Percentiles rank a stretch among this genome's conserved stretches.
These are phyloP conservation scores for Nasturtium officinale DNA, from an alignment of 345 rosid genomes.

Conservation along the genomic window DNA sequence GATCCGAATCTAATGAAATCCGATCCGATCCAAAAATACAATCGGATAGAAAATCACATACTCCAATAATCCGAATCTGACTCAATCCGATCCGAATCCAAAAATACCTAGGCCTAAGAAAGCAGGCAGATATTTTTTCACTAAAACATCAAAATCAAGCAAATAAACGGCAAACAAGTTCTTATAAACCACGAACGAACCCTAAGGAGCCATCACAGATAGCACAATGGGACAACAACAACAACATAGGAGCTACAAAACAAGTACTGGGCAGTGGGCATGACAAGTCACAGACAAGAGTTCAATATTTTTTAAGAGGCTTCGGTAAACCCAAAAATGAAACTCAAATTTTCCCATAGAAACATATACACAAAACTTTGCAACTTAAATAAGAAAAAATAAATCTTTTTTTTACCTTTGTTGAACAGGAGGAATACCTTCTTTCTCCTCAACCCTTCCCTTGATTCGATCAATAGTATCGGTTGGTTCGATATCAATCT, in stretches of 20 bases:
- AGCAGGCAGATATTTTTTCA: no score
- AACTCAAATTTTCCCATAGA: background rate
- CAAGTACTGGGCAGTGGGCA: background rate
- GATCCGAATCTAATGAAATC: no score
- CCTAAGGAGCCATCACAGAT: background rate
- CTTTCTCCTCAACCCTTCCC: constrained; percentile 93
- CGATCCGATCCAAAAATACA: no score
- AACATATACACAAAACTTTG: no score
- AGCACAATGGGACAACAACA: background rate
- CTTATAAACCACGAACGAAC: background rate
- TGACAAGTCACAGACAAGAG: background rate
- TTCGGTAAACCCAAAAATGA: background rate
- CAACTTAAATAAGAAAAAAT: background rate
- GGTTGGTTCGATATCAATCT: constrained; percentile 90
- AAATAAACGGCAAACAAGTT: background rate
- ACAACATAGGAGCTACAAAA: background rate
- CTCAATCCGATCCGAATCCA: no score
- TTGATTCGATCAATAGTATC: constrained; percentile 94
- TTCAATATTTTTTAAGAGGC: background rate
- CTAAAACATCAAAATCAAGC: background rate
- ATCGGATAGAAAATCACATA: no score
- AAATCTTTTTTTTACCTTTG: constrained; percentile 57
- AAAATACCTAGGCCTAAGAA: no score
- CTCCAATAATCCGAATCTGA: no score
- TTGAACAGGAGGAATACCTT: constrained; percentile 97